Evolutionary conservation across 2,329 filamentous ascomycete species (phyloP).

Genomic region (Pseudogymnoascus verrucosus): DNA sequence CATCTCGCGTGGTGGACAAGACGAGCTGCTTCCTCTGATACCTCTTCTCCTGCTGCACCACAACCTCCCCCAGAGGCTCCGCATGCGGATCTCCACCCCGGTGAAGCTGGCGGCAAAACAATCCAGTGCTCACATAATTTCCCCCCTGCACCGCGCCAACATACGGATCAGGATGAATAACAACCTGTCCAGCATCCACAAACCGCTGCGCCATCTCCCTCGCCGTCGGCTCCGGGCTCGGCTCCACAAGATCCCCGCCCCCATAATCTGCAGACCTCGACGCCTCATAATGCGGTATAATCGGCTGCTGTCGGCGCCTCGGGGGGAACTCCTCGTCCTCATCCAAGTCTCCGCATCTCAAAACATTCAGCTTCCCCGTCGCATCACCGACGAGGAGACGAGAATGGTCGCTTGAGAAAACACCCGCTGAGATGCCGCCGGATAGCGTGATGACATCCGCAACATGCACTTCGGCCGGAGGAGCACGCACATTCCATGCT

Average conservation of each 20-base stretch:
- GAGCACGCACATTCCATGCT: conserved; percentile 50
- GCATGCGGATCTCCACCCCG: conserved; percentile 30
- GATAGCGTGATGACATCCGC: conserved; percentile 46
- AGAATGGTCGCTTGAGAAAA: conserved; percentile 48
- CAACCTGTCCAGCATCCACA: conserved; percentile 35
- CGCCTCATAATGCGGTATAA: conserved; percentile 38
- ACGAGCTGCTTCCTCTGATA: background rate
- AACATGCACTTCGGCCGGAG: conserved; percentile 37
- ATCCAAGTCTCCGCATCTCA: conserved; percentile 41
- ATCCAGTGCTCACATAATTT: conserved; percentile 37
- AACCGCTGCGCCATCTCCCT: conserved; percentile 28
- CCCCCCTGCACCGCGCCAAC: conserved; percentile 51
- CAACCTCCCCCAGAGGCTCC: background rate
- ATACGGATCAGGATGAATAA: conserved; percentile 36
- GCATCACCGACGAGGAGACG: conserved; percentile 53
- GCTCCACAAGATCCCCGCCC: background rate
- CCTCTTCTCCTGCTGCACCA: background rate
- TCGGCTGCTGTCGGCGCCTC: conserved; percentile 38
- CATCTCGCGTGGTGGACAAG: background rate
- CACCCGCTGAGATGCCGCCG: conserved; percentile 49
- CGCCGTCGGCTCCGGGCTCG: conserved; percentile 16
- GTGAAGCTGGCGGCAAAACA: conserved; percentile 44
- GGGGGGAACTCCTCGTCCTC: conserved; percentile 14
- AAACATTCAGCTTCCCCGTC: conserved; percentile 49
- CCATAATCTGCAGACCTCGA: background rate